Evolutionary conservation across 2,329 filamentous ascomycete species (phyloP), one percentile per base, ranked within the genome.

Genomic region (Paraconiothyrium sp.): DNA sequence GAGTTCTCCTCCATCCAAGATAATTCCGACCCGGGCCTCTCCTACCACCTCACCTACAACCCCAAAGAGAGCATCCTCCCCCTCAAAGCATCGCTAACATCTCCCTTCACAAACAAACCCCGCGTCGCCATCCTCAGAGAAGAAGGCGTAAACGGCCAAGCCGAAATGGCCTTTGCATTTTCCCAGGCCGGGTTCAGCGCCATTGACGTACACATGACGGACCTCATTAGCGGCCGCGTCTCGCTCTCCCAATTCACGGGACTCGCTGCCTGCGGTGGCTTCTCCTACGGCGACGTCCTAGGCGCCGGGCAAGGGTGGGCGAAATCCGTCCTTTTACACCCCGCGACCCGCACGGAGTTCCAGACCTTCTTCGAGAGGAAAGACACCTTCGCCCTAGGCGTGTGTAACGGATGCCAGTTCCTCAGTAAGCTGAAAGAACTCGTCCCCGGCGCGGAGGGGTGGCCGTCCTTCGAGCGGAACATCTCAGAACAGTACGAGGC

Each of bases 131-230:
- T 99, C 70, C 88, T 99, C 24, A 88, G 95, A 74, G 95, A 98
- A 79, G 93, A 97, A 78, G 95, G 95, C 77, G 92, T 97, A 68
- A 98, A 99, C 81, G 92, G 94, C 46, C 89, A 97, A 72, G 90
- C 93, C n/a, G 95, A 99, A 79, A 97, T 99, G 92, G 95, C 95
- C 0, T 98, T 97, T 74, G 93, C 94, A 52, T 98, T 98, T 85
- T 89, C 91, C 67, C 89, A 89, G 39, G 94, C 95, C 47, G 94
- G 94, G 41, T 98, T 98, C 82, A 90, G 93, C 54, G 89, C 94
- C 14, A 88, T 98, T 50, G 94, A 99, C 74, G 90, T 98, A 1
- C 94, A 97, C 84, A 98, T 99, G 95, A 95, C 91, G 3, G 94
- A 98, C 72, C 85, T 91, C 52, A 89, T 98, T 59, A 89, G 92